A percentile compares a stretch with the other conserved stretches of the same genome.
These are phyloP conservation scores for Alternaria arbusti DNA, from an alignment of 2,329 filamentous ascomycete genomes.

Conservation along the genomic window DNA sequence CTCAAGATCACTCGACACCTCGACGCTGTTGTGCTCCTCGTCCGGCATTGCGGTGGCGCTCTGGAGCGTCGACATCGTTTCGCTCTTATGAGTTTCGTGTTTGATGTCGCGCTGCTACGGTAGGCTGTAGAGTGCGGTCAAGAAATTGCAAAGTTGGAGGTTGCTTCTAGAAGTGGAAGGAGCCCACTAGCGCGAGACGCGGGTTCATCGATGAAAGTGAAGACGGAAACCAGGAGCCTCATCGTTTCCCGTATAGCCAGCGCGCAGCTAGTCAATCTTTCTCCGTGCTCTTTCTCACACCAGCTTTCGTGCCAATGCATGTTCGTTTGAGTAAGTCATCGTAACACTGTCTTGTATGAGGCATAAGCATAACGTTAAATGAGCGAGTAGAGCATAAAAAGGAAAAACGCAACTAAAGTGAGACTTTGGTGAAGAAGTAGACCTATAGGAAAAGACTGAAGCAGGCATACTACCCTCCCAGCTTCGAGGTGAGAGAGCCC, in stretches of 20 bases:
- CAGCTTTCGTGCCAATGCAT: rapidly evolving
- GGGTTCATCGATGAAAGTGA: neutral
- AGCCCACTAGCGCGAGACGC: neutral
- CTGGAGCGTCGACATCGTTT: too few species aligned
- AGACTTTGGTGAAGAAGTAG: too few species aligned
- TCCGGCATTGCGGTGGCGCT: too few species aligned
- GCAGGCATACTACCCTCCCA: too few species aligned
- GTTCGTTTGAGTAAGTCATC: rapidly evolving
- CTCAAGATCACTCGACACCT: too few species aligned
- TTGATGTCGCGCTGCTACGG: neutral
- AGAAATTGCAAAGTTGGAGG: neutral
- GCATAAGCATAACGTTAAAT: too few species aligned
- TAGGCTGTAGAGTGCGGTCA: too few species aligned
- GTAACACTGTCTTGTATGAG: too few species aligned
- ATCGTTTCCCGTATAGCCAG: rapidly evolving
- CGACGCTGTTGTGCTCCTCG: too few species aligned
- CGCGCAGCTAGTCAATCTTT: rapidly evolving
- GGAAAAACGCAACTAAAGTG: neutral
- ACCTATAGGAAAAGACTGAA: too few species aligned
- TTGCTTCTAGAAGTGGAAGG: neutral
- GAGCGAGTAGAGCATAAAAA: too few species aligned
- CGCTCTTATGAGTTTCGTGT: neutral
- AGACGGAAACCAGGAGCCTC: neutral
- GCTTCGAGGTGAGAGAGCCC: neutral
- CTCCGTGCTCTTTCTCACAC: neutral